A percentile compares a stretch with the other conserved stretches of the same genome.
phyloP scores from a whole-genome alignment of 2,329 filamentous ascomycete species.

The Paecilomyces formosus region DNA sequence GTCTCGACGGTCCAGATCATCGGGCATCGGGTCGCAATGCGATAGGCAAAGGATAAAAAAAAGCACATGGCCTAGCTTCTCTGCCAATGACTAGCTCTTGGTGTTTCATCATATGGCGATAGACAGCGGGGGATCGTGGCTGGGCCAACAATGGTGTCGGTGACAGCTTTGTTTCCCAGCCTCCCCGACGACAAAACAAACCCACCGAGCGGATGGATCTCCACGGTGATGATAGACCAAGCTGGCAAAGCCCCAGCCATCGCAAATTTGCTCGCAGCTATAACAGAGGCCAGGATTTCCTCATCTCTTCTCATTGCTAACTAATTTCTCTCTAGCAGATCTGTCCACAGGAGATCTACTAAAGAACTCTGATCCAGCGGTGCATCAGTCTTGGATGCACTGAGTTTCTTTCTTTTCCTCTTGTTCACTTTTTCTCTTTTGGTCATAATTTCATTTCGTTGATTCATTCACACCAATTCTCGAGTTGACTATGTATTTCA shows the following conservation, averaged over 20 bases:
- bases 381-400: background rate
- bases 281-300: background rate
- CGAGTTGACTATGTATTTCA: slow-evolving; percentile 20
- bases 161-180: slow-evolving; percentile 1
- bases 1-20: background rate
- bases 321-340: background rate
- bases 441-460: slow-evolving; percentile 1
- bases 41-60: background rate
- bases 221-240: background rate
- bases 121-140: background rate
- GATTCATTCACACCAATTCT: slow-evolving; percentile 1
- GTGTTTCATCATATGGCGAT: background rate
- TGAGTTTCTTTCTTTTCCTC: slow-evolving; percentile 1
- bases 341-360: background rate
- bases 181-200: background rate
- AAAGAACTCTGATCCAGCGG: background rate
- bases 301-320: background rate
- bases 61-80: slow-evolving; percentile 1
- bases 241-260: background rate
- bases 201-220: background rate
- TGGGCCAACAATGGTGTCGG: background rate
- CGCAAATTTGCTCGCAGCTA: background rate
- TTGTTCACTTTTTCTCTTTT: slow-evolving; percentile 1
- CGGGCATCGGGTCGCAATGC: background rate
- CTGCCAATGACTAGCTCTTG: background rate